Conservation (phyloP, 2,329 filamentous ascomycete genomes). For the Allantophomopsis cytisporea region DNA sequence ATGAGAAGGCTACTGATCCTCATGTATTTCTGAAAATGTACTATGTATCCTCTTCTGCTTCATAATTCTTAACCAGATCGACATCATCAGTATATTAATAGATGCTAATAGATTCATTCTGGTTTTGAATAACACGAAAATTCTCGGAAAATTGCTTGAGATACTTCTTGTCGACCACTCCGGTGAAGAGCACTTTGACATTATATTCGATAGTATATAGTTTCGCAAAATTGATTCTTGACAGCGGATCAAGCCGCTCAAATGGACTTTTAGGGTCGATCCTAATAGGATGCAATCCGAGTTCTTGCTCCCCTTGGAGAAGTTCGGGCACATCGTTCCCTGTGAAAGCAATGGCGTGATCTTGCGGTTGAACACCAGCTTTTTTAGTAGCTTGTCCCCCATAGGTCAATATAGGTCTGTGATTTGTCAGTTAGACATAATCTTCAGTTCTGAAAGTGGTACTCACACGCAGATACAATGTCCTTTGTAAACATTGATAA, state of each 20-base stretch:
- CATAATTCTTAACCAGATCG: too few species aligned
- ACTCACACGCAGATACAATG: slow-evolving; percentile 9
- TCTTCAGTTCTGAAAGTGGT: neutral
- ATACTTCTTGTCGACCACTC: slow-evolving; percentile 5
- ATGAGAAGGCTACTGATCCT: too few species aligned
- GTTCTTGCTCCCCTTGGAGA: neutral
- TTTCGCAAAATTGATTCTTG: slow-evolving; percentile 14
- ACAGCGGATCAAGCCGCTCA: slow-evolving; percentile 5
- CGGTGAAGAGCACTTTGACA: slow-evolving; percentile 12
- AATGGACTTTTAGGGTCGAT: neutral
- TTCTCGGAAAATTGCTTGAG: neutral
- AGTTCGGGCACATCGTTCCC: neutral
- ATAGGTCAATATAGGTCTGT: slow-evolving; percentile 11
- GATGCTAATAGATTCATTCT: too few species aligned
- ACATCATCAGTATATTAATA: too few species aligned
- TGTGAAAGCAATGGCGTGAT: slow-evolving; percentile 9
- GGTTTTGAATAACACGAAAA: too few species aligned
- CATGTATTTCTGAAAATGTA: too few species aligned
- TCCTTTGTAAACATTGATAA: neutral
- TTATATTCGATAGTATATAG: slow-evolving; percentile 16
- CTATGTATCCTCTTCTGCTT: too few species aligned
- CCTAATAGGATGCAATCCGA: slow-evolving; percentile 4
- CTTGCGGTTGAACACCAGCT: slow-evolving; percentile 7
- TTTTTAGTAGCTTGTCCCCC: slow-evolving; percentile 5
- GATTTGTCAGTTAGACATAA: neutral